Evolutionary conservation across 257 asterid species (phyloP), one percentile per base, ranked within the genome.

Genomic region (Solanum clarkiae): DNA sequence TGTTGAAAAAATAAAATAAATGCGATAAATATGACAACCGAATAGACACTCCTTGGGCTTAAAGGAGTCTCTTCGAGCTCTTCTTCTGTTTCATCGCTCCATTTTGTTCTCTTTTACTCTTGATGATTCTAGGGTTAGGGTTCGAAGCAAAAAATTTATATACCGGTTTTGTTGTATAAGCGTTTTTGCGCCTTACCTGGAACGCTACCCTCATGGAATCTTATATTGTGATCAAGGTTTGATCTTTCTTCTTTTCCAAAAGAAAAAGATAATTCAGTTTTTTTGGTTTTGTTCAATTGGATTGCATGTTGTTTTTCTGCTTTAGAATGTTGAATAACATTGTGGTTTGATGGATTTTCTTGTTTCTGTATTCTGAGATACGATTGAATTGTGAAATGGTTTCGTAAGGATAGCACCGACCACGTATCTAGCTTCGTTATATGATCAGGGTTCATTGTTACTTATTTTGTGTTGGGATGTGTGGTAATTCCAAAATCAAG

Each of bases 201-300:
- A 84, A 89, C 90, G 89, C 89, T 90, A 56, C 47, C 49, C n/a
- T 88, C 84, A 95, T 95, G 98, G 95, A 89, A 84, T 86, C 90
- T 59, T 84, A 84, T 85, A 45, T 92, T 9, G 98, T 95, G 84
- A 89, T 95, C 92, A 95, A 94, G 96, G 98, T 95, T 17, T 24
- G 89, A 10, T 84, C 44, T 32, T 80, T 57, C 20, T 8, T 22
- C 10, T 32, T 60, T 18, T 9, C n/a, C 42, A 36, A 36, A 36
- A 36, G 6, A 36, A 36, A 36, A 55, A 15, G 3, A 26, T 3
- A 1, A 3, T 3, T 40, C 22, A 8, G 47, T 29, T 66, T 0
- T 29, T 56, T 10, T 8, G 24, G 60, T 85, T 69, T 8, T 80
- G 29, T 20, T 42, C 15, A 71, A 17, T 42, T 42, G 29, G 26